These are phyloP conservation scores for Saccharomyces hybrid DNA, from an alignment of 1,139 yeast species.

Conservation along the genomic window DNA sequence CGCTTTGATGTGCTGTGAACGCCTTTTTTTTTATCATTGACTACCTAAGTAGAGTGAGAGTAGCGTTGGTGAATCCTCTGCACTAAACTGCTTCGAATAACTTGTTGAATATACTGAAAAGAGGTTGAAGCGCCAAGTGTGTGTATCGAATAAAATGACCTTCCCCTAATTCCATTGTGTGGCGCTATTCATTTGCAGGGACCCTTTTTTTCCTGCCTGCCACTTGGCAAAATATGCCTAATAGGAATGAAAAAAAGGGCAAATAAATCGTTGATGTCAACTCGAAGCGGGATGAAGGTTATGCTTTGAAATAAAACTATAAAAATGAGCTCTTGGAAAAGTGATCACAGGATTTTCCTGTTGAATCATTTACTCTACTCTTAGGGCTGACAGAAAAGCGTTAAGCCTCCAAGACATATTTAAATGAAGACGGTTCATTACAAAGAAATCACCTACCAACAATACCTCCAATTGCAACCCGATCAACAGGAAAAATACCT, in stretches of 20 bases:
- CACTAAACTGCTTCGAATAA: neutral
- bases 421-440: neutral
- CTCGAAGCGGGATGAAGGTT: neutral
- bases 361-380: neutral
- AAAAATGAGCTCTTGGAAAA: neutral
- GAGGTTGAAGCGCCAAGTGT: neutral
- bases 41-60: too few relatives aligned
- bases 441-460: neutral
- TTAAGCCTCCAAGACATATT: neutral
- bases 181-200: neutral
- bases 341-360: too few relatives aligned
- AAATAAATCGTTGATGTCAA: too few relatives aligned
- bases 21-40: too few relatives aligned
- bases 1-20: too few relatives aligned
- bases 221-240: neutral
- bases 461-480: neutral
- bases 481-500: conserved; percentile 9
- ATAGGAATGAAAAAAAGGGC: neutral
- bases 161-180: neutral
- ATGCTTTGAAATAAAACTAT: neutral
- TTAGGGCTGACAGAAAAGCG: neutral
- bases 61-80: neutral
- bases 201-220: neutral
- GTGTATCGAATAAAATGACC: neutral
- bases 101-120: neutral